These are phyloP conservation scores for Globisporangium paroecandrum DNA, from an alignment of 352 stramenopile species.

Conservation along the genomic window DNA sequence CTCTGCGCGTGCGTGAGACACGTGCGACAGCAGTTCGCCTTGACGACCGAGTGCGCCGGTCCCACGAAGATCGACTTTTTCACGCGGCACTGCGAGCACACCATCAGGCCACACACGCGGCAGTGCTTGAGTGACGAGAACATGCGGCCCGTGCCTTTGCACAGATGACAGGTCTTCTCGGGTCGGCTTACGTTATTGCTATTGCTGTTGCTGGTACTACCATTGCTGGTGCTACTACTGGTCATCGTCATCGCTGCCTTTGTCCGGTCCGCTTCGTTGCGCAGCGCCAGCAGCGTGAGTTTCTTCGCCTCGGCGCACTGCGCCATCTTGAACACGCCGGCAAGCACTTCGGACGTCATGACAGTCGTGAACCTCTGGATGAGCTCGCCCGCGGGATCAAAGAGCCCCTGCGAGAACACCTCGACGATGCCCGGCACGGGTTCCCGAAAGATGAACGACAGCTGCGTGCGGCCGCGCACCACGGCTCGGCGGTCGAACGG, in stretches of 20 bases:
- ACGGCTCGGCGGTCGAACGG: constrained; percentile 26
- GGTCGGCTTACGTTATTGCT: too few species aligned
- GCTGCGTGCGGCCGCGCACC: constrained; percentile 28
- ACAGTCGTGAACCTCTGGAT: constrained; percentile 22
- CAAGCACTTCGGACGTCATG: constrained; percentile 32
- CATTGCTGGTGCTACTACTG: not conserved
- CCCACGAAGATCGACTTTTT: constrained; percentile 51
- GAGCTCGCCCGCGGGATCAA: constrained; percentile 44
- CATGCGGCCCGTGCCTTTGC: constrained; percentile 7
- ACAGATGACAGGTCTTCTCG: constrained; percentile 7
- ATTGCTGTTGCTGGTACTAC: not conserved
- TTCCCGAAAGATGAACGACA: constrained; percentile 38
- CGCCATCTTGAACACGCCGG: constrained; percentile 17
- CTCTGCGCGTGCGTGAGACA: constrained; percentile 17
- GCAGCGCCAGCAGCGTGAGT: constrained; percentile 36
- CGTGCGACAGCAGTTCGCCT: not conserved
- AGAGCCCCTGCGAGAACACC: constrained; percentile 36
- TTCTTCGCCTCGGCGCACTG: constrained; percentile 51
- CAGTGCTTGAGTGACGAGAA: constrained; percentile 28
- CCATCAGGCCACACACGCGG: constrained; percentile 33
- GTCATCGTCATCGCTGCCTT: not conserved
- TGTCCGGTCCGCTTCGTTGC: constrained; percentile 28
- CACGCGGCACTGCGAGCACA: constrained; percentile 43
- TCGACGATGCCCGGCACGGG: constrained; percentile 32
- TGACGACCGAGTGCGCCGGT: not conserved